Conservation (phyloP, 306 rosid genomes). For the Senna tora region DNA sequence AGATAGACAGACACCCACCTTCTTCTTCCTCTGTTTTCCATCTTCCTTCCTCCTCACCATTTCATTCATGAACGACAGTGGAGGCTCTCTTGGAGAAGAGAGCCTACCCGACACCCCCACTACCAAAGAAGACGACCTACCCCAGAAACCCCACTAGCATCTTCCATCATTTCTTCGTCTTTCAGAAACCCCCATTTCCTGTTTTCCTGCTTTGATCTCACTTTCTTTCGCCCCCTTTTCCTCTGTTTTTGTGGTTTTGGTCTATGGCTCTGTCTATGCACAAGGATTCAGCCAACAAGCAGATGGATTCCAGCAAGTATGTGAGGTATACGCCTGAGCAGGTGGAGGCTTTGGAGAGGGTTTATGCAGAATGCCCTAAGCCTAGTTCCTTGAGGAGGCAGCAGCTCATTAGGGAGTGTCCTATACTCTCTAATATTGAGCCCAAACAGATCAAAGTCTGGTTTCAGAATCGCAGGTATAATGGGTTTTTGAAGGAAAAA, state of each 20-base stretch:
- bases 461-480: conserved; percentile 95
- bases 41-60: neutral
- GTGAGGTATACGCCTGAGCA: conserved; percentile 96
- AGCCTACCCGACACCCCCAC: conserved; percentile 64
- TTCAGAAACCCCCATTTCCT: neutral
- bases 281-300: conserved; percentile 60
- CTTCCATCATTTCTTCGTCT: no score
- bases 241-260: no score
- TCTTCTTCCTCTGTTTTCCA: neutral
- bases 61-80: conserved; percentile 89
- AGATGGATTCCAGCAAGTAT: conserved; percentile 88
- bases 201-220: neutral
- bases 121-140: conserved; percentile 45
- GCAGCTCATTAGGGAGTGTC: conserved; percentile 94
- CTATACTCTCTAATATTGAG: conserved; percentile 86
- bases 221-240: no score
- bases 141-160: neutral
- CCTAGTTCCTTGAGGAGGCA: conserved; percentile 93
- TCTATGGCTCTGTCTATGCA: conserved; percentile 78
- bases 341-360: conserved; percentile 95
- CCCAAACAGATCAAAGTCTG: conserved; percentile 99
- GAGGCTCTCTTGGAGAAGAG: conserved; percentile 97
- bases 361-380: conserved; percentile 91
- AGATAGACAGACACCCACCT: conserved; percentile 45
- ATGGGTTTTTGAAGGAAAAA: neutral